Evolutionary conservation across 2,329 filamentous ascomycete species (phyloP).

Genomic region (Talaromyces sp.): DNA sequence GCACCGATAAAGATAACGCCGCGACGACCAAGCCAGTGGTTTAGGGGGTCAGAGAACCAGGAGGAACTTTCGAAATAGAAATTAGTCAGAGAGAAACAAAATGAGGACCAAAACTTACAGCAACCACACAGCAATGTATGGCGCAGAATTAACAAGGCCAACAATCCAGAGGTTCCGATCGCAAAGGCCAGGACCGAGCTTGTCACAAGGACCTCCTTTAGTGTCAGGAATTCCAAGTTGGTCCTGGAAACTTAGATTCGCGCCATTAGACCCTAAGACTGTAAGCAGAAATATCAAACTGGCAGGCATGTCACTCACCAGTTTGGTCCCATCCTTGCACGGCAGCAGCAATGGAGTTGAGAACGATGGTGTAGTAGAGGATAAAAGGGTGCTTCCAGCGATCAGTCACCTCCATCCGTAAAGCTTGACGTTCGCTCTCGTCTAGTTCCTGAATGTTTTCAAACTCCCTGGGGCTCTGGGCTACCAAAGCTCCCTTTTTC

Average conservation of each 20-base stretch:
- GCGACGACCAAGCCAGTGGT: conserved; percentile 55
- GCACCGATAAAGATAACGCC: conserved; percentile 60
- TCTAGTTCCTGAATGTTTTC: conserved; percentile 41
- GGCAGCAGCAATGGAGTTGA: conserved; percentile 48
- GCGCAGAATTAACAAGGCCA: conserved; percentile 57
- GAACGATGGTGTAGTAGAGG: conserved; percentile 46
- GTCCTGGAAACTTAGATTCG: conserved; percentile 46
- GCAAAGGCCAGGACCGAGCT: conserved; percentile 19
- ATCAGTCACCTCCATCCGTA: conserved; percentile 41
- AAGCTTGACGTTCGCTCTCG: conserved; percentile 35
- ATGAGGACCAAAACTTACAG: conserved; percentile 1
- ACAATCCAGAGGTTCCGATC: conserved; percentile 51
- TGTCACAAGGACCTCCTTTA: conserved; percentile 23
- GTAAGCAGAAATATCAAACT: not conserved
- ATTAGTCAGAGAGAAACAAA: not conserved
- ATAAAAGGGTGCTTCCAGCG: conserved; percentile 46
- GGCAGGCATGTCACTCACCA: conserved; percentile 19
- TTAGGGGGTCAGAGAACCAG: conserved; percentile 63
- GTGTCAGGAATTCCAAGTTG: conserved; percentile 40
- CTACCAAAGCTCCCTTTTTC: conserved; percentile 42
- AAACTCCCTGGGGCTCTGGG: conserved; percentile 43
- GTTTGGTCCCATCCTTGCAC: conserved; percentile 51
- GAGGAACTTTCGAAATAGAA: conserved; percentile 33
- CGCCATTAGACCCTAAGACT: conserved; percentile 38
- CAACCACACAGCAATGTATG: conserved; percentile 40